Evolutionary conservation across 768 basidiomycete genomes (phyloP), one percentile per base, ranked within the genome.

Genomic region (Mycena crocata): DNA sequence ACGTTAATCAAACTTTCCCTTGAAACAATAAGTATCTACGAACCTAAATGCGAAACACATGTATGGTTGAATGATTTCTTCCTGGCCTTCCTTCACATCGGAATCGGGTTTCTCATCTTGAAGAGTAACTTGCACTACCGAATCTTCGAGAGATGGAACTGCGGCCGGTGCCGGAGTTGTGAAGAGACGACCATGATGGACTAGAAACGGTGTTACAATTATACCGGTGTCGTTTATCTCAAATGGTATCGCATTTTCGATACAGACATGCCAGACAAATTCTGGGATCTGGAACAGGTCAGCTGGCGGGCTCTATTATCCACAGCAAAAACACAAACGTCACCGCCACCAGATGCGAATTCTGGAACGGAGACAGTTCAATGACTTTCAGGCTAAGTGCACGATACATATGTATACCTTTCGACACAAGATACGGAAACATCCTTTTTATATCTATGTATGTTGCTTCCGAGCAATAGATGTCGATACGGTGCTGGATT

Each of bases 341-440:
- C 91, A 40, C 92, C 92, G 35, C 92, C 89, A 57, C 93, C 91
- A n/a, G 92, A 90, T 2, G 91, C 91, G 68, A 86, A 89, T 64
- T 91, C 90, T 69, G 44, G 14, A 56, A 49, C 21, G 10, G 37
- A 26, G 24, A 8, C 1, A 15, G 13, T 2, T 12, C 35, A 4
- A n/a, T 45, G 32, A 21, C 32, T 13, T n/a, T 35, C 19, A 37
- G 44, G 15, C 28, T 2, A 54, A 13, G 7, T 35, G 31, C 5
- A 1, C 13, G 5, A 1, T n/a, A 7, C 42, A 28, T 21, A 23
- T 23, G 31, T 21, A 37, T 64, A 65, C 68, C 68, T 72, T 86
- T 91, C 8, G 87, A 80, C 21, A 94, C 90, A 26, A 95, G 85
- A 77, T 96, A 96, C 15, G 94, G 94, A 79, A 94, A 95, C 5